These are phyloP conservation scores for Musa beccarii DNA, from an alignment of 176 grass and related monocot species.

Conservation along the genomic window DNA sequence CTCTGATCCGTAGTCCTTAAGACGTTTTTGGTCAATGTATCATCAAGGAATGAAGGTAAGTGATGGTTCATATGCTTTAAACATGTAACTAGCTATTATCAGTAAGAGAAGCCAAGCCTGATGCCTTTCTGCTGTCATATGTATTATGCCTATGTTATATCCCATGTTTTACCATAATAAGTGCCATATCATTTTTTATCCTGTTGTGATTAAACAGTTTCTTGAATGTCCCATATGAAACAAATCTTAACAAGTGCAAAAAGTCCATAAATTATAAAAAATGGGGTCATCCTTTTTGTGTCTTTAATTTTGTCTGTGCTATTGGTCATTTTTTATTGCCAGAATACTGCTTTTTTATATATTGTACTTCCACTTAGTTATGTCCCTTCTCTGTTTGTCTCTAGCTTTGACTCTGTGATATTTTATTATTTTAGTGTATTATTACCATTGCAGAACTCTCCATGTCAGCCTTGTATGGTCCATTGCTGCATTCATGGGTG, in stretches of 20 bases:
- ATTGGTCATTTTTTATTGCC: neutral
- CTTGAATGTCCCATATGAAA: neutral
- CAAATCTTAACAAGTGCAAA: neutral
- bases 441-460: constrained; percentile 50
- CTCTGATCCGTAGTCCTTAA: too few relatives aligned
- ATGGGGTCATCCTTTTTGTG: neutral
- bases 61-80: too few relatives aligned
- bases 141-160: too few relatives aligned
- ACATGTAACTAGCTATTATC: too few relatives aligned
- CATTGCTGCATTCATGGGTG: constrained; percentile 97
- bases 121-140: too few relatives aligned
- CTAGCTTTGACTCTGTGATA: neutral
- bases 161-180: neutral
- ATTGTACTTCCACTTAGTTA: too few relatives aligned
- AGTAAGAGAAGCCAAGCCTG: too few relatives aligned
- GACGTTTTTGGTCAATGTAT: too few relatives aligned
- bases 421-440: constrained; percentile 8
- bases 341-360: neutral
- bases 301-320: neutral
- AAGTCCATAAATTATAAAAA: neutral
- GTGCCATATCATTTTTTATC: neutral
- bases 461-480: constrained; percentile 80
- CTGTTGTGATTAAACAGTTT: neutral
- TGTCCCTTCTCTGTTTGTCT: neutral
- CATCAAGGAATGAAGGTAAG: too few relatives aligned